phyloP scores from a whole-genome alignment of 2,329 filamentous ascomycete genomes.

The Aspergillus melleus region DNA sequence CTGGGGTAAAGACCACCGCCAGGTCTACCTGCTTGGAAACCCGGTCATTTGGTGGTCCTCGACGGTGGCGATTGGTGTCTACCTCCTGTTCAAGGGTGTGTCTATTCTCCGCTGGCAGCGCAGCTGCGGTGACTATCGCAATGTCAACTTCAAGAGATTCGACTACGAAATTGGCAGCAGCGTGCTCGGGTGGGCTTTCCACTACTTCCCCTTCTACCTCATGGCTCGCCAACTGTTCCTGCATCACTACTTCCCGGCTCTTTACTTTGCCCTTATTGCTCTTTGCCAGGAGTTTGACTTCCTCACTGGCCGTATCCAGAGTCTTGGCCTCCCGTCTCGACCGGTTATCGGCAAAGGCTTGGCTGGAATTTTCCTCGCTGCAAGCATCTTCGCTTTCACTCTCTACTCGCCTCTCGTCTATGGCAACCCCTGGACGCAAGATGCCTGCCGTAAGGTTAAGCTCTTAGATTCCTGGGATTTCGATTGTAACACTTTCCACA shows the following conservation, averaged over 20 bases:
- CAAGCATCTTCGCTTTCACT: conserved; percentile 74
- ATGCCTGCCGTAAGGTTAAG: conserved; percentile 83
- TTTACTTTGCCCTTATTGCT: conserved; percentile 91
- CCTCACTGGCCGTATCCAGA: conserved; percentile 68
- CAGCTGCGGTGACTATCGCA: conserved; percentile 81
- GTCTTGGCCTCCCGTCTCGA: conserved; percentile 66
- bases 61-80: conserved; percentile 73
- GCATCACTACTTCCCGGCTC: conserved; percentile 95
- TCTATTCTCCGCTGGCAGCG: conserved; percentile 92
- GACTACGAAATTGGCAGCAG: conserved; percentile 93
- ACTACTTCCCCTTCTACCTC: conserved; percentile 98
- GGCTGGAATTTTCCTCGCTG: conserved; percentile 70
- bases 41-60: conserved; percentile 93
- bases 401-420: conserved; percentile 90
- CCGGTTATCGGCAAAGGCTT: conserved; percentile 73
- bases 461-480: conserved; percentile 91
- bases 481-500: conserved; percentile 93
- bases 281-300: conserved; percentile 91
- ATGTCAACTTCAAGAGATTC: conserved; percentile 87
- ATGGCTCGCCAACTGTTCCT: conserved; percentile 98
- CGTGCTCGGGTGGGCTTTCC: conserved; percentile 91
- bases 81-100: conserved; percentile 80
- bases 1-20: conserved; percentile 91
- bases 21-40: conserved; percentile 96
- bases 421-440: conserved; percentile 90